These are phyloP conservation scores for Phyllosticta capitalensis DNA, from an alignment of 2,329 filamentous ascomycete species.

Conservation along the genomic window DNA sequence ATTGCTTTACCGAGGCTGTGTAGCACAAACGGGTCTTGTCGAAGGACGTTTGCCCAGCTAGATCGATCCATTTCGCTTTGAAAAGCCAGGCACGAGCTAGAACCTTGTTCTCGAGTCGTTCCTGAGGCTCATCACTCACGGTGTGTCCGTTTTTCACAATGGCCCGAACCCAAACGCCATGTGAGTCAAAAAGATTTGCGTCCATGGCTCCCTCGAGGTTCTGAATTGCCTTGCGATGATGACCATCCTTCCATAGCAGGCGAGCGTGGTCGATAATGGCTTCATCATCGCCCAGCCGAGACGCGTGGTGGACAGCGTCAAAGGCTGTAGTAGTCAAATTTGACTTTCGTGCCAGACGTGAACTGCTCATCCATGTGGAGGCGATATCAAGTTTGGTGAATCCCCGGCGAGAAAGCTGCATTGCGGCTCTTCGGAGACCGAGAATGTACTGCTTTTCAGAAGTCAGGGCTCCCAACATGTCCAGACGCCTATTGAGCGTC, in stretches of 20 bases:
- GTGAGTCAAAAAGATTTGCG: conserved; percentile 55
- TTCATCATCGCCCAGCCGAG: conserved; percentile 71
- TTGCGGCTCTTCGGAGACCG: conserved; percentile 73
- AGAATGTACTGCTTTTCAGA: conserved; percentile 91
- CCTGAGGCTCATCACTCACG: conserved; percentile 22
- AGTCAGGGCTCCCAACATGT: conserved; percentile 78
- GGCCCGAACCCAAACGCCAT: neutral
- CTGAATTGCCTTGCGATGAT: conserved; percentile 91
- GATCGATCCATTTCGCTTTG: conserved; percentile 93
- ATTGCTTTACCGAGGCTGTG: conserved; percentile 64
- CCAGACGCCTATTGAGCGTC: conserved; percentile 66
- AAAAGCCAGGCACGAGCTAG: conserved; percentile 75
- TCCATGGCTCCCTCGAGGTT: conserved; percentile 79
- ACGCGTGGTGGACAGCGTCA: conserved; percentile 84
- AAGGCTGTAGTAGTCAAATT: conserved; percentile 81
- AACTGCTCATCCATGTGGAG: conserved; percentile 74
- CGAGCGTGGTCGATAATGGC: conserved; percentile 92
- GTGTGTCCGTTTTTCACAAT: too few relatives aligned
- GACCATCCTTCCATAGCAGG: conserved; percentile 84
- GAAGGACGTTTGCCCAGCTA: conserved; percentile 85
- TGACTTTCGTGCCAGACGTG: conserved; percentile 76
- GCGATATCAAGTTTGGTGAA: conserved; percentile 70
- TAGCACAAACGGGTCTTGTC: conserved; percentile 72
- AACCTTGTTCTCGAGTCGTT: conserved; percentile 46
- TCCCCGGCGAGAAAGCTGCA: conserved; percentile 64